These are phyloP conservation scores for Collybia nuda DNA, from an alignment of 768 basidiomycete genomes.

Conservation along the genomic window DNA sequence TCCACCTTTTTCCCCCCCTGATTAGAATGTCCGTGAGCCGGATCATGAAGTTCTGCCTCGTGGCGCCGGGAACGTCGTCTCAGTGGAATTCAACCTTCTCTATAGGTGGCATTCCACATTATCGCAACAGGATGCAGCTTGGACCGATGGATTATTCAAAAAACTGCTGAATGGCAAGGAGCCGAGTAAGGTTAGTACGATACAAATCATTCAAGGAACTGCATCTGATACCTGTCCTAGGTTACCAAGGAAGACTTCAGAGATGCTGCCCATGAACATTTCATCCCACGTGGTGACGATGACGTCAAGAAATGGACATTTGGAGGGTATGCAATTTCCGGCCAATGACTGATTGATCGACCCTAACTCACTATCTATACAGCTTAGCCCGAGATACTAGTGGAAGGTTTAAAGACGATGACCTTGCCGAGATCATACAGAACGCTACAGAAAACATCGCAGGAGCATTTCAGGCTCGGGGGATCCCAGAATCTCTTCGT, in stretches of 20 bases:
- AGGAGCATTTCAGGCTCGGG: conserved; percentile 66
- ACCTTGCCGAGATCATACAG: conserved; percentile 63
- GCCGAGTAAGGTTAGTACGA: conserved; percentile 32
- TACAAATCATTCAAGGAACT: not conserved
- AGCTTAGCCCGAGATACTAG: conserved; percentile 50
- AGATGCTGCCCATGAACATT: conserved; percentile 25
- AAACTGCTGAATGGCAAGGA: conserved; percentile 40
- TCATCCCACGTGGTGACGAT: conserved; percentile 26
- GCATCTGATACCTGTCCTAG: conserved; percentile 12
- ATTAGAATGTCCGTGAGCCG: conserved; percentile 17
- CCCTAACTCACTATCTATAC: not conserved
- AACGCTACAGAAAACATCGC: conserved; percentile 59
- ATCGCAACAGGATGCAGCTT: conserved; percentile 51
- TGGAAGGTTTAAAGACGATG: conserved; percentile 61
- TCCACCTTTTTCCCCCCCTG: not conserved
- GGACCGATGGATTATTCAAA: conserved; percentile 51
- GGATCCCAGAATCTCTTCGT: conserved; percentile 63
- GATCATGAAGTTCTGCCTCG: conserved; percentile 55
- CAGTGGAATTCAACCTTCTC: conserved; percentile 71
- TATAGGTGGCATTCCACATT: conserved; percentile 70
- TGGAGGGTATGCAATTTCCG: conserved; percentile 33
- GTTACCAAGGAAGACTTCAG: conserved; percentile 38
- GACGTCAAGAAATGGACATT: conserved; percentile 57
- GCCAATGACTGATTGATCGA: not conserved
- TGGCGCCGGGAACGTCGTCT: conserved; percentile 75